Conservation (phyloP, 768 basidiomycete genomes). For the Kwoniella dejecticola region DNA sequence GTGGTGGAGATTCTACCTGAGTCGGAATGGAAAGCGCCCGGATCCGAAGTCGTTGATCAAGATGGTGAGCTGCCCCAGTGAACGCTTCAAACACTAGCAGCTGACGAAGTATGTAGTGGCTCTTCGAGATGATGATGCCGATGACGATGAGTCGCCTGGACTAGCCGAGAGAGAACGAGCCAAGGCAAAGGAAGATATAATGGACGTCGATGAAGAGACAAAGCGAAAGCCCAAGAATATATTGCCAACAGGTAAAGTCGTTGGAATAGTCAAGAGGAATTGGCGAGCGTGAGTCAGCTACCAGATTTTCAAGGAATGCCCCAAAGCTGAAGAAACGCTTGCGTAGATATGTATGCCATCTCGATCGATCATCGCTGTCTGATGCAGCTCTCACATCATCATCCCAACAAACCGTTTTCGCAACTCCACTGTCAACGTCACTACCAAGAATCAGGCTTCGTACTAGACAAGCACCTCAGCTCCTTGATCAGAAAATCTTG, state of each 20-base stretch:
- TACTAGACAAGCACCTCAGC: constrained; percentile 86
- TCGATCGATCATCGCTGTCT: constrained; percentile 84
- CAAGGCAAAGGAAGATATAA: constrained; percentile 50
- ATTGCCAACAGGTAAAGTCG: constrained; percentile 87
- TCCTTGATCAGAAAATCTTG: constrained; percentile 91
- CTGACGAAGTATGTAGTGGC: constrained; percentile 61
- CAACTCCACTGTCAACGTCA: constrained; percentile 84
- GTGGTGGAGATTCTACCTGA: constrained; percentile 84
- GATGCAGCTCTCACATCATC: constrained; percentile 72
- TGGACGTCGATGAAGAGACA: constrained; percentile 44
- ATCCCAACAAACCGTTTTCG: constrained; percentile 83
- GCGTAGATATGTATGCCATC: constrained; percentile 84
- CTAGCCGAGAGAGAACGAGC: constrained; percentile 58
- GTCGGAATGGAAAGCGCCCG: constrained; percentile 87
- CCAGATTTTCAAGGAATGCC: neutral
- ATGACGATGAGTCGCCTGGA: constrained; percentile 60
- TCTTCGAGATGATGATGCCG: constrained; percentile 82
- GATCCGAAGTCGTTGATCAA: constrained; percentile 90
- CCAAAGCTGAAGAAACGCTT: constrained; percentile 1
- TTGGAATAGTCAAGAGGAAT: constrained; percentile 90
- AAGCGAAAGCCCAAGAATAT: constrained; percentile 60
- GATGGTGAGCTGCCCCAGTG: constrained; percentile 63
- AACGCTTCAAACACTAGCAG: neutral
- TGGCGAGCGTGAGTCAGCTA: constrained; percentile 77
- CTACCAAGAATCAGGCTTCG: constrained; percentile 91